Evolutionary conservation across 2,329 filamentous ascomycete species (phyloP), one percentile per base, ranked within the genome.

Genomic region (Botrytis byssoidea): DNA sequence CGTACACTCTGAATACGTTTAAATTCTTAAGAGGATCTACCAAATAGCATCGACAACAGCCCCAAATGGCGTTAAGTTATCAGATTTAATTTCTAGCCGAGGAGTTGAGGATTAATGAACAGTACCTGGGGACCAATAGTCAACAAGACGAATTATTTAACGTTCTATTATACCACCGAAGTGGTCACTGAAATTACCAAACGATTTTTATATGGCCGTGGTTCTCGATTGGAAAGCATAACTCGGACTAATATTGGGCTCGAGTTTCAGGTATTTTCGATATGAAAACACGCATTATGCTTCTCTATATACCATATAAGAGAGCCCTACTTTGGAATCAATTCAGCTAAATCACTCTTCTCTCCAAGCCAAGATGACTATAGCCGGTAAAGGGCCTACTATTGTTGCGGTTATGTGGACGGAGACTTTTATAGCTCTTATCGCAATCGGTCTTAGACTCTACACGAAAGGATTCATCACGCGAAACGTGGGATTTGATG

Each of bases 341-440:
- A 51, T 5, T 51, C 48, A 51, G 48, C 25, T 48, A 2, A 4
- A 48, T 4, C 51, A 51, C 8, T 64, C 12, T 67, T 12, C 40
- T 35, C 64, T 67, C 6, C 44, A 4, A 37, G 14, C n/a, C 22
- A 20, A 9, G n/a, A 74, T 74, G 70, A 14, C 57, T 18, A 51
- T 75, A 32, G 73, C 69, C 9, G 73, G 74, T 42, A 42, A 61
- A 72, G 75, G 75, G 25, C 71, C 71, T 40, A 75, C 64, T 29
- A 72, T 76, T 57, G 70, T 75, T 42, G 72, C 48, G 7, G 72
- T 73, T 2, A 72, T 76, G 64, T 76, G 75, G 74, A 51, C 48
- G n/a, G 74, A 76, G 69, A 74, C 75, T 18, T 42, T 22, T 18
- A 16, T 76, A 25, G 74, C 75, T 9, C 42, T 75, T 2, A 12